Base-by-base conservation (phyloP, 306 rosid genomes). In the Erythrophleum fordii region DNA sequence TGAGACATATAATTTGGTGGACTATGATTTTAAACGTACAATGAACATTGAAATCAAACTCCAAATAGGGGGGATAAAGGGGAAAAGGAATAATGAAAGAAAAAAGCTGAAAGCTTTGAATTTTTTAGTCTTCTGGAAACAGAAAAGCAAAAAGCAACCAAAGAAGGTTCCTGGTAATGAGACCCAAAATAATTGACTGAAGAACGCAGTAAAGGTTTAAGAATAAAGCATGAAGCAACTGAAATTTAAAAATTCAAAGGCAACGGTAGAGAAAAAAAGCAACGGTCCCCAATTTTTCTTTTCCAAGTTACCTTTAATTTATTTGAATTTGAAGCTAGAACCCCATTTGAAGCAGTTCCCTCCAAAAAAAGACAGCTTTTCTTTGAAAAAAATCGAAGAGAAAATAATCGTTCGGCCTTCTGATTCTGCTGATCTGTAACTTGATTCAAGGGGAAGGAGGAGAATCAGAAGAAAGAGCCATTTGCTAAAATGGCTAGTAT, bases 291-390 rank as follows among this genome's bases (percentile, higher is more conserved):
- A 16, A 60, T 60, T 59, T 69, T 79, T 86, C 78, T 77, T 86
- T 91, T 73, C 14, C 34, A 25, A 86, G 82, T 79, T 14, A 76
- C 81, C 88, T 90, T 87, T 88, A 83, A 78, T 80, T 64, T 44
- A 86, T 92, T 93, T 91, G 93, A 93, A 93, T 85, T 92, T 90
- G 80, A 89, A 81, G 84, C 28, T n/a, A 79, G 75, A 70, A 42
- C 48, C 61, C 56, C 52, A 83, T 90, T 92, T 89, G 93, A 90
- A 90, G 79, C 82, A 34, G 78, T 86, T 94, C 97, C 98, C 98
- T 86, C 97, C 89, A 49, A 69, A 80, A 80, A 29, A 69, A 52
- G 60, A 83, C 60, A 70, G 48, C 73, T 82, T 72, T 35, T 76
- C n/a, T 78, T 85, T 73, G 76, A 82, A 70, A 64, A 77, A 49